Base-by-base conservation (phyloP, 495 filamentous ascomycete species). In the Friedmanniomyces endolithicus region DNA sequence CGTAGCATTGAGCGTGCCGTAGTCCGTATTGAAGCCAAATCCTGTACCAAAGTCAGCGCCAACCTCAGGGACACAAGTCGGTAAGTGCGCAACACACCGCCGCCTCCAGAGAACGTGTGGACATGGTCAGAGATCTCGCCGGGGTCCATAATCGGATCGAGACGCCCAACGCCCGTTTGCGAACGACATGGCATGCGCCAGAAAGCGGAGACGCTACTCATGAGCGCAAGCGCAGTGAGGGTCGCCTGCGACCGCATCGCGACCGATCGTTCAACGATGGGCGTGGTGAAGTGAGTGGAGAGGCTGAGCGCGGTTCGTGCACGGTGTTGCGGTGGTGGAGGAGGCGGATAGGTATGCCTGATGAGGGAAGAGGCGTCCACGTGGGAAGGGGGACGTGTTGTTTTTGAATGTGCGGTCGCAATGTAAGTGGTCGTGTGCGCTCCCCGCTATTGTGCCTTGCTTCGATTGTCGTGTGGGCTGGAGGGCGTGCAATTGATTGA, bases 31-130 rank as follows among this genome's bases (percentile, higher is more conserved):
- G 64, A 76, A 67, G 23, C 71, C 66, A 60, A 84, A 82, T 53
- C 70, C 78, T 64, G 53, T 29, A 14, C 37, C 6, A 41, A 2
- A n/a, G 37, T 41, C 50, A 52, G 27, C 24, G 41, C 34, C 37
- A 11, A 17, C 16, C 23, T 20, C n/a, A n/a, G n/a, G n/a, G n/a
- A n/a, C n/a, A 27, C 12, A 11, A 29, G 43, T 29, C 25, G 6
- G 9, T 16, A 27, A n/a, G n/a, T 35, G 34, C n/a, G 40, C 43
- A 17, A n/a, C 56, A 11, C 25, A 55, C 56, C 41, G 29, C 52
- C 41, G 22, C 85, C 85, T 25, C 89, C 88, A 58, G 82, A 75
- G 58, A 90, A 79, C 6, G 78, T 75, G 61, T 95, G 88, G 20
- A 81, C 79, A 68, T 95, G 89, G 50, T 68, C 65, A 16, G 80